phyloP scores from a whole-genome alignment of 2,329 filamentous ascomycete species.

The Diaporthe humulicola region DNA sequence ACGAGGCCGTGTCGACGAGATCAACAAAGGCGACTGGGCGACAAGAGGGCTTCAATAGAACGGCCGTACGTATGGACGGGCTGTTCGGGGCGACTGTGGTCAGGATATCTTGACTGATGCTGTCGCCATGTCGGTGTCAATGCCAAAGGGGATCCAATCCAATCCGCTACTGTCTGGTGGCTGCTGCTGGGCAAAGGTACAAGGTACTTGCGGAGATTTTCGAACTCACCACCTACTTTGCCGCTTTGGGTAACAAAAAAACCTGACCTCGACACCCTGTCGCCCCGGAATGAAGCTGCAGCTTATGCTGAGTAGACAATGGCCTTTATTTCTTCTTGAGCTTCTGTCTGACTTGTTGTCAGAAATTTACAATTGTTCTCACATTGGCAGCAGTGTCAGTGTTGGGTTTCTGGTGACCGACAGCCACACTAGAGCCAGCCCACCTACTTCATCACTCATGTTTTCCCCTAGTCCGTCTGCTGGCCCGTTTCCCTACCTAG shows the following conservation, averaged over 20 bases:
- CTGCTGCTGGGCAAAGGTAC: slow-evolving; percentile 28
- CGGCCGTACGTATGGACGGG: slow-evolving; percentile 22
- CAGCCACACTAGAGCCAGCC: background rate
- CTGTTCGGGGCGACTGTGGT: slow-evolving; percentile 25
- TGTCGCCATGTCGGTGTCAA: slow-evolving; percentile 33
- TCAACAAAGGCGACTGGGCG: slow-evolving; percentile 21
- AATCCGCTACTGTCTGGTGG: slow-evolving; percentile 30
- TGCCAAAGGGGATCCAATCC: slow-evolving; percentile 33
- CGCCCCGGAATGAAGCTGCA: slow-evolving; percentile 11
- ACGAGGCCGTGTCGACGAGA: slow-evolving; percentile 1
- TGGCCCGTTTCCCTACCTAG: background rate
- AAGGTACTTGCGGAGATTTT: slow-evolving; percentile 33
- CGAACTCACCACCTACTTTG: slow-evolving; percentile 28
- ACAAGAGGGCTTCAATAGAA: slow-evolving; percentile 19
- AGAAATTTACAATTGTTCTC: background rate
- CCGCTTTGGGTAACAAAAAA: slow-evolving; percentile 36
- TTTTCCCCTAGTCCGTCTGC: background rate
- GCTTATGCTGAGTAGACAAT: slow-evolving; percentile 8
- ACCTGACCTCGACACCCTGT: slow-evolving; percentile 30
- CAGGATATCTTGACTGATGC: slow-evolving; percentile 32
- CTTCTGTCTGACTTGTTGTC: background rate
- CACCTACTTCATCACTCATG: background rate
- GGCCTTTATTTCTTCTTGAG: background rate
- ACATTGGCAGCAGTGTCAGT: background rate
- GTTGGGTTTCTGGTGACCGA: background rate